Evolutionary conservation across 75 land plant genomes (phyloP), one percentile per base, ranked within the genome.

Genomic region (Azolla pinnata): DNA sequence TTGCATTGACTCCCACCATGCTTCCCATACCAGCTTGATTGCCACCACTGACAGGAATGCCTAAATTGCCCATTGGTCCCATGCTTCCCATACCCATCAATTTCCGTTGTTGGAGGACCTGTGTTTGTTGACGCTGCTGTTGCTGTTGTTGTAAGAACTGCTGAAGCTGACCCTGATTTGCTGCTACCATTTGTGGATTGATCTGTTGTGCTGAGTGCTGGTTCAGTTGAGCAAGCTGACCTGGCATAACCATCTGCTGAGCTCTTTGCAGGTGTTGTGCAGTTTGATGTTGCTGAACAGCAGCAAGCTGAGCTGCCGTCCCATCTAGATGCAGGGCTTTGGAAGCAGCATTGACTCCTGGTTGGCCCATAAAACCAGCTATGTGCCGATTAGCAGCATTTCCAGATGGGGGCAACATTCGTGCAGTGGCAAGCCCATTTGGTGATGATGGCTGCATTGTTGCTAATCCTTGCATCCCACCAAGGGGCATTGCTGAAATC

Each of bases 381-480:
- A 80, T 67, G 35, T 80, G 78, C 19, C 67, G 60, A 23, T 64
- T 46, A 29, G 75, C 79, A 49, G 56, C 49, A 50, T 73, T 81
- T 52, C 85, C 81, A 33, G 83, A 75, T 54, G 86, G 78, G 21
- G 80, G 82, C n/a, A n/a, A n/a, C 78, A 81, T 70, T 29, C 78
- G 68, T 17, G 63, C 31, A 50, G 74, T 65, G 33, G 78, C 59
- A 34, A 78, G 54, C 28, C 48, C 58, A 62, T 57, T 81, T 31
- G 65, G 72, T n/a, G 77, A 53, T 33, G 81, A 33, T 25, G 62
- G 62, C 60, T 73, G 78, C 54, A 75, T 29, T 5, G 34, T 44
- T 23, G 56, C 62, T 23, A 68, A 21, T 1, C 74, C 38, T 16
- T 69, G 54, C 31, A 72, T 68, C 16, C 68, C 66, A 60, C 68